Percentiles rank a stretch among this genome's conserved stretches.
phyloP scores from a whole-genome alignment of 495 filamentous ascomycete genomes.

The Aspergillus ellipticus region DNA sequence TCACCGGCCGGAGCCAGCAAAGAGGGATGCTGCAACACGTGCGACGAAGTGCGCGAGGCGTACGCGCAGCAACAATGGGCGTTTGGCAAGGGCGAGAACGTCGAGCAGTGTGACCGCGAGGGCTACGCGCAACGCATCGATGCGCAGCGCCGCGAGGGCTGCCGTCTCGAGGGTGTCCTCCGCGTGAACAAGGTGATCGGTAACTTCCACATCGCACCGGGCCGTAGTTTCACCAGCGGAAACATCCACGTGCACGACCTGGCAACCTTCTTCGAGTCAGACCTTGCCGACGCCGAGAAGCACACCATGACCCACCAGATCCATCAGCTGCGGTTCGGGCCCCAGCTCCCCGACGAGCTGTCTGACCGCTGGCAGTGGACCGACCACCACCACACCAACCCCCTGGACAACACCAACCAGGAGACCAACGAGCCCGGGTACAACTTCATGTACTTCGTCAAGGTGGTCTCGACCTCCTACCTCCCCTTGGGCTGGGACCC shows the following conservation, averaged over 20 bases:
- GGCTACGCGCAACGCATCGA: conserved; percentile 86
- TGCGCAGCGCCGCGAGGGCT: conserved; percentile 84
- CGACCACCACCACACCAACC: conserved; percentile 88
- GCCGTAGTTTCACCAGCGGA: conserved; percentile 86
- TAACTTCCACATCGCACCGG: conserved; percentile 98
- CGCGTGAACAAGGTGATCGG: conserved; percentile 97
- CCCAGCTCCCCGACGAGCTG: conserved; percentile 78
- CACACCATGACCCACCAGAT: conserved; percentile 92
- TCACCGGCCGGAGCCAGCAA: conserved; percentile 67
- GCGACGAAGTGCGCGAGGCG: conserved; percentile 91
- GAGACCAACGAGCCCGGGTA: conserved; percentile 72
- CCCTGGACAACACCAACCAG: conserved; percentile 81
- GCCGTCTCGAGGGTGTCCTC: conserved; percentile 87
- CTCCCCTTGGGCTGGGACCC: conserved; percentile 81
- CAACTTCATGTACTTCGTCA: conserved; percentile 99
- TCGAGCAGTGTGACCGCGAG: conserved; percentile 94
- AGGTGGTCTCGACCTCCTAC: conserved; percentile 94
- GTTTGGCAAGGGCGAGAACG: conserved; percentile 84
- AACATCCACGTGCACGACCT: conserved; percentile 98
- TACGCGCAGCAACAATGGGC: conserved; percentile 88
- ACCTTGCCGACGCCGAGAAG: conserved; percentile 44
- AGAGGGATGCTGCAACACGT: conserved; percentile 89
- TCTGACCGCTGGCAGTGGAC: conserved; percentile 69
- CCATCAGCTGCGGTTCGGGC: conserved; percentile 88
- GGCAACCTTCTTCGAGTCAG: conserved; percentile 78